phyloP scores from a whole-genome alignment of 78 protist species.

The Polysphondylium violaceum region DNA sequence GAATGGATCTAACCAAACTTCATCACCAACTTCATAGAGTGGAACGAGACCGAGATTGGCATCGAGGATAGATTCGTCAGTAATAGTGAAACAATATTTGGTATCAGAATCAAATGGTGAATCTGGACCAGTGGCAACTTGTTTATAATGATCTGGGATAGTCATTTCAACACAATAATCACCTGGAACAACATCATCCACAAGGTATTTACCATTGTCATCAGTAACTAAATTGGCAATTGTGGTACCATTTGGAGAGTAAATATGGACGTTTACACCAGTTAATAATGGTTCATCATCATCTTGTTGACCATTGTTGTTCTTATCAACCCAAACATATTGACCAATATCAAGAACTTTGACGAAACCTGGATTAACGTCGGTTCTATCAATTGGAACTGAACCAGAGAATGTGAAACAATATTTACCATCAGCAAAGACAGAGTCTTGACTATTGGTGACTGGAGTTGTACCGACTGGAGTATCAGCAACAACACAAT shows the following conservation, averaged over 20 bases:
- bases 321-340: constrained; percentile 14
- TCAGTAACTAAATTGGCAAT: background rate
- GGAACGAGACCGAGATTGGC: constrained; percentile 3
- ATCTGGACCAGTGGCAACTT: background rate
- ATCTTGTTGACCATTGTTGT: constrained; percentile 9
- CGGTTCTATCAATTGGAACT: background rate
- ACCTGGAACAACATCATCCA: constrained; percentile 13
- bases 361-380: constrained; percentile 16
- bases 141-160: constrained; percentile 21
- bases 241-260: background rate
- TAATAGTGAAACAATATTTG: constrained; percentile 13
- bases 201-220: background rate
- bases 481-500: background rate
- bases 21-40: background rate
- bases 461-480: background rate
- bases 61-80: background rate
- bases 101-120: background rate
- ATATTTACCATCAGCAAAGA: background rate
- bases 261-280: background rate
- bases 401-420: background rate
- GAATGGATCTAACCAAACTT: constrained; percentile 1
- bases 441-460: background rate
- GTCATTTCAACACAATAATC: constrained; percentile 9
- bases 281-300: background rate
- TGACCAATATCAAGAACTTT: background rate